Evolutionary conservation across 176 grass and related monocot species (phyloP), one percentile per base, ranked within the genome.

Genomic region (Oryza longistaminata): DNA sequence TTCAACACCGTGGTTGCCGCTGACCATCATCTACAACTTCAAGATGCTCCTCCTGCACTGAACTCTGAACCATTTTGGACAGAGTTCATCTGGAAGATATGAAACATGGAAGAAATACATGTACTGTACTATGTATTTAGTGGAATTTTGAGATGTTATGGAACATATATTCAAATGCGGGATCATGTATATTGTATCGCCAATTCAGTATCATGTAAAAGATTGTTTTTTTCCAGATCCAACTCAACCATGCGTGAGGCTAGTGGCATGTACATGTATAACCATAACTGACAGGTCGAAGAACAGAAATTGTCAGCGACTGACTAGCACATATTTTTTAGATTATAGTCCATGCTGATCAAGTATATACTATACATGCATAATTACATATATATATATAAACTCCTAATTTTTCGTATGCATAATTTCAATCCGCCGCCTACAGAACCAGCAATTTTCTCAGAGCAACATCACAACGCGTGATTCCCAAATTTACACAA

Each of bases 1-100:
- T 94, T 94, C 19, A 73, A 64, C 29, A 64, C 29, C 64, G 1
- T 17, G 4, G 17, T 55, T 2, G 16, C 52, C 17, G 6, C 52
- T 1, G 16, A 55, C 52, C 52, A 55, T 21, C 52, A 55, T 55
- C 16, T 19, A 2, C 52, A 19, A 7, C 50, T 53, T 1, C 50
- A 53, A 53, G 15, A 53, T 53, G 50, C 13, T 53, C 15, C 50
- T 53, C 4, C 15, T 53, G 17, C 17, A 1, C 19, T 58, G 17
- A 55, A 55, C 4, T 55, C 52, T 55, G 17, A 21, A 55, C 33
- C 48, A 6, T 21, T 19, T 55, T 55, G 52, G 4, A 2, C 6
- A 58, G 53, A 21, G 16, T 58, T 21, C 53, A 21, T 50, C 3
- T 50, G 6, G 3, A 49, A 15, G 16, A 50, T 1, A 50, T 8